Percentiles rank a stretch among this genome's conserved stretches.
These are phyloP conservation scores for Neopestalotiopsis clavispora DNA, from an alignment of 2,329 filamentous ascomycete genomes.

Conservation along the genomic window DNA sequence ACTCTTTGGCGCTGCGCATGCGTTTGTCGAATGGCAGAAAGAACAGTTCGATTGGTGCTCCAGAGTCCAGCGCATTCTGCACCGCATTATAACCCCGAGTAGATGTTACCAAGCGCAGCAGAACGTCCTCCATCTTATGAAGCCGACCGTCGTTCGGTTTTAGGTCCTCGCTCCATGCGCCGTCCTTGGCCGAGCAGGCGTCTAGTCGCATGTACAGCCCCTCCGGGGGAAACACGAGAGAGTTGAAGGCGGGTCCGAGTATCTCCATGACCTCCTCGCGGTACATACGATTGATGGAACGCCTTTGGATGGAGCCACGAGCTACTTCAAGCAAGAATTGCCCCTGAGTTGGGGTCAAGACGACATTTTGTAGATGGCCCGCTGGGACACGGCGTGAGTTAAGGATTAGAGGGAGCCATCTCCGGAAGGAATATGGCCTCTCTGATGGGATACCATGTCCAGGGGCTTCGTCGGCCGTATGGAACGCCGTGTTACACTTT, in stretches of 20 bases:
- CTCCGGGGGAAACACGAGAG: constrained; percentile 34
- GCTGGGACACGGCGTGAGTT: constrained; percentile 34
- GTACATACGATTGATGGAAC: constrained; percentile 34
- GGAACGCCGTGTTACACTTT: constrained; percentile 42
- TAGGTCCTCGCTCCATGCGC: constrained; percentile 22
- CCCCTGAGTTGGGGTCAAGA: constrained; percentile 33
- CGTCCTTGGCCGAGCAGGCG: constrained; percentile 50
- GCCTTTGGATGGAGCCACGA: constrained; percentile 36
- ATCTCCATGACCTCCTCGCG: constrained; percentile 39
- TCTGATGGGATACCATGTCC: constrained; percentile 34
- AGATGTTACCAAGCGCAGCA: constrained; percentile 44
- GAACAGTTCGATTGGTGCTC: constrained; percentile 36
- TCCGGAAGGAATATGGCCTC: constrained; percentile 42
- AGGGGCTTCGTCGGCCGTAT: constrained; percentile 36
- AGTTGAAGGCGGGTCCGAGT: constrained; percentile 30
- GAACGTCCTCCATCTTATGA: constrained; percentile 37
- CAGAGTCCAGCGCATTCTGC: constrained; percentile 26
- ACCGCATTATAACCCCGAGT: constrained; percentile 40
- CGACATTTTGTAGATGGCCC: constrained; percentile 33
- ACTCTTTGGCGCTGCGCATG: constrained; percentile 45
- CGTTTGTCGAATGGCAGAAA: constrained; percentile 45
- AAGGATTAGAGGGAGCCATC: constrained; percentile 47
- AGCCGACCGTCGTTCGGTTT: constrained; percentile 31
- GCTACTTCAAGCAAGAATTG: constrained; percentile 36
- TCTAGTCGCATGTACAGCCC: constrained; percentile 49